These are phyloP conservation scores for Melaleuca alternifolia DNA, from an alignment of 345 rosid genomes.

Conservation along the genomic window DNA sequence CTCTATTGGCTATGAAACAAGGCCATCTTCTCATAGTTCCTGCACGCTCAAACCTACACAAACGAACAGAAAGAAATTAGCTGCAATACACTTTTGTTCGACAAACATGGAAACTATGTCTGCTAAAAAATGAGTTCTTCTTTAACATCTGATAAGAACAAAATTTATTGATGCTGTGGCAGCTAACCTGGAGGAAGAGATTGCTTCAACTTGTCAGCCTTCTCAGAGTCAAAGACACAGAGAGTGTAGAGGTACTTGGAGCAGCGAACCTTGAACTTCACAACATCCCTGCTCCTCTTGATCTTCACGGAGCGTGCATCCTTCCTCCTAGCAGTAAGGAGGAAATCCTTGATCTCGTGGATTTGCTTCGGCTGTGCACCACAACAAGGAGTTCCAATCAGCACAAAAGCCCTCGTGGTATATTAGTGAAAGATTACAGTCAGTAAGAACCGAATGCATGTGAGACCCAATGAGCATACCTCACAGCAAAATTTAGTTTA, in stretches of 20 bases:
- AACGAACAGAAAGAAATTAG: not conserved
- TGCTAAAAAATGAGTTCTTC: not conserved
- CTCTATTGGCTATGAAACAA: not conserved
- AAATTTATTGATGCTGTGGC: not conserved
- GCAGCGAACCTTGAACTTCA: slow-evolving; percentile 93
- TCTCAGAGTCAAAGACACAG: slow-evolving; percentile 75
- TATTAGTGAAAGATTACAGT: not conserved
- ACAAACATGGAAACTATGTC: not conserved
- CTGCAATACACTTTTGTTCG: not conserved
- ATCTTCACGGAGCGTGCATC: slow-evolving; percentile 88
- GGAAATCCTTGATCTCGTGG: slow-evolving; percentile 94
- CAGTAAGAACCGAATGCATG: not conserved
- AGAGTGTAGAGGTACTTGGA: slow-evolving; percentile 88
- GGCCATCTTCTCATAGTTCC: slow-evolving; percentile 36
- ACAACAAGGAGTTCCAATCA: not conserved
- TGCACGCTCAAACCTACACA: slow-evolving; percentile 75
- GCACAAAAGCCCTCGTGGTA: not conserved
- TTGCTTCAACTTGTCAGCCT: slow-evolving; percentile 93
- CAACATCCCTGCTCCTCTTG: slow-evolving; percentile 71
- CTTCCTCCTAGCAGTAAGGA: slow-evolving; percentile 90
- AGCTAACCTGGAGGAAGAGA: slow-evolving; percentile 87
- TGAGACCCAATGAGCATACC: not conserved
- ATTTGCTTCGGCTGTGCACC: slow-evolving; percentile 76
- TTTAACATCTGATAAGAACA: not conserved
- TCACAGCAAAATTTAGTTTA: not conserved